Evolutionary conservation across 2,329 filamentous ascomycete genomes (phyloP), one percentile per base, ranked within the genome.

Genomic region (Graphilbum ipis-grandicollis): DNA sequence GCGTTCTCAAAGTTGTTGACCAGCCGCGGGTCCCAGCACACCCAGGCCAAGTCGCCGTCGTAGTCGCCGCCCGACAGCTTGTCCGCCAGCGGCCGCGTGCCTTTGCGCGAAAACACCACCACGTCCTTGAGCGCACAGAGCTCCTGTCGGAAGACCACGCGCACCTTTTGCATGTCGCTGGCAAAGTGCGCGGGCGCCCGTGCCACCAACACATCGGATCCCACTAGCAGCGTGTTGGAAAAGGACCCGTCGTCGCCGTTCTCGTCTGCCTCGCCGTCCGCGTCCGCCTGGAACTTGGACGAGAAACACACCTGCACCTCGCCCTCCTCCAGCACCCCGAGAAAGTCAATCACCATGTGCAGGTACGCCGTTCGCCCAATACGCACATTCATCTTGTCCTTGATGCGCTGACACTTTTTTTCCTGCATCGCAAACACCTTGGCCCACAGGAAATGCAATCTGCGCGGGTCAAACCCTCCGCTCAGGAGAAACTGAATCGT

Each of bases 31-130:
- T 86, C 79, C 77, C 78, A 88, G 47, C 77, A 83, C 0, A 83
- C 56, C 79, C 79, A 86, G 5, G 79, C 71, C n/a, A 59, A 66
- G 43, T 90, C 82, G 0, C 82, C 82, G 44, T 88, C 81, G 43
- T 85, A 88, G 47, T 88, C 82, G 0, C 82, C 82, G 0, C 82
- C 82, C 1, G 79, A 82, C 0, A 88, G 59, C 46, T 76, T 75
- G 9, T 72, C 68, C 0, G 80, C 82, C 0, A 85, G 61, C 0
- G 80, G 70, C 1, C 56, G 57, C 19, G 64, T 50, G 0, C 79
- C 79, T 41, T 66, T 68, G 0, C 60, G 62, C 0, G 81, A 64
- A 45, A 96, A 94, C 0, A 94, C 66, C 13, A 90, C 64, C 1
- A 93, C 75, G 46, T 94, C 79, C 41, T 79, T 79, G 0, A 93